Evolutionary conservation across 208 protist genomes (phyloP).

Genomic region (Herpetomonas muscarum): DNA sequence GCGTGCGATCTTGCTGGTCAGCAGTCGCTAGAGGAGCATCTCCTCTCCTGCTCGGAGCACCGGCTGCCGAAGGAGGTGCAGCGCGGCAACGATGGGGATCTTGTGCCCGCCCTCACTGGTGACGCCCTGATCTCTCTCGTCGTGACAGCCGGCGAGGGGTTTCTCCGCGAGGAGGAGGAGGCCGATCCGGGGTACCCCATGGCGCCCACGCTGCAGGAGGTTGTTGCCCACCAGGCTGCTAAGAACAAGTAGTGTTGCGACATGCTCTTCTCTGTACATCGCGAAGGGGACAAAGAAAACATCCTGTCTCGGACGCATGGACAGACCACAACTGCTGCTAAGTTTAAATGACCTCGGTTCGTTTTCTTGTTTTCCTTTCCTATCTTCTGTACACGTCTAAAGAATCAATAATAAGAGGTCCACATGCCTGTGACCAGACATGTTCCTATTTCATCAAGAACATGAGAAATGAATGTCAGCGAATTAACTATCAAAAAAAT

Average conservation of each 20-base stretch:
- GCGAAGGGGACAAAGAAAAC: constrained; percentile 1
- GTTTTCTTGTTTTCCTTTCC: neutral
- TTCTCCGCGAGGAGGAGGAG: constrained; percentile 29
- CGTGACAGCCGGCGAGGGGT: constrained; percentile 41
- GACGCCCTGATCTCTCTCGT: constrained; percentile 77
- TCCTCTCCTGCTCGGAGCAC: constrained; percentile 27
- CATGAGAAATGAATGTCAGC: neutral
- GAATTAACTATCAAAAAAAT: neutral
- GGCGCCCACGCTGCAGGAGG: constrained; percentile 55
- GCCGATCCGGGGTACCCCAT: constrained; percentile 77
- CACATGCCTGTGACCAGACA: no score
- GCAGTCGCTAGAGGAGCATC: constrained; percentile 50
- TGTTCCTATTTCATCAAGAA: neutral
- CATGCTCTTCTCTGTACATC: neutral
- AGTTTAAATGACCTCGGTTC: neutral
- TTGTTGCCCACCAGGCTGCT: neutral
- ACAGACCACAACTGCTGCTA: neutral
- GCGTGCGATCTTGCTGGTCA: neutral
- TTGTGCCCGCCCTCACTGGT: constrained; percentile 56
- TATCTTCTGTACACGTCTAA: neutral
- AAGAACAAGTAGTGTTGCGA: neutral
- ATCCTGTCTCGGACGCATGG: no score
- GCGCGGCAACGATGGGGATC: constrained; percentile 27
- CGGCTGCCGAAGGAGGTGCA: constrained; percentile 42
- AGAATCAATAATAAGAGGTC: no score